phyloP scores from a whole-genome alignment of 192 early-diverging fungal genomes.

The Chytriomyces sp. region DNA sequence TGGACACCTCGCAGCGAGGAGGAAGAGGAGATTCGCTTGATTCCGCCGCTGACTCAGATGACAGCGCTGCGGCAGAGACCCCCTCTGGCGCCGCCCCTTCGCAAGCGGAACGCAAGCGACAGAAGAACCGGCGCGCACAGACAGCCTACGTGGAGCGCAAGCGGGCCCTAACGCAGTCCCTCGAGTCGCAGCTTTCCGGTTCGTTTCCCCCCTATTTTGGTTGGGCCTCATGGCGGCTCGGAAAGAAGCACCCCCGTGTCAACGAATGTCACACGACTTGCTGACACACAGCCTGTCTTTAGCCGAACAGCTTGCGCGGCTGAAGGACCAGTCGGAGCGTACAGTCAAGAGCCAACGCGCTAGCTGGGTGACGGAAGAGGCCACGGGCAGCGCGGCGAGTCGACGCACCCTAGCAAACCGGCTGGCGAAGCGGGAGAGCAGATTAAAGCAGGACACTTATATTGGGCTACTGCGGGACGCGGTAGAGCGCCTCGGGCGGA shows the following conservation, averaged over 20 bases:
- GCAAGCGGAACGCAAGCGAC: neutral
- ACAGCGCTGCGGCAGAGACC: neutral
- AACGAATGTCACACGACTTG: neutral
- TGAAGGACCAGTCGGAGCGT: neutral
- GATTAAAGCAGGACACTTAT: neutral
- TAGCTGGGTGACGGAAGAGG: neutral
- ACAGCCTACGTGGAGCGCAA: neutral
- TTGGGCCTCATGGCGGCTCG: neutral
- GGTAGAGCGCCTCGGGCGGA: constrained; percentile 36
- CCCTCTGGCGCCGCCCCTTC: neutral
- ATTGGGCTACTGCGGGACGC: constrained; percentile 38
- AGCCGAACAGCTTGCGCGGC: neutral
- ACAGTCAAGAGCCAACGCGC: neutral
- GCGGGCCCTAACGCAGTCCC: no score
- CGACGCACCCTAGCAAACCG: neutral
- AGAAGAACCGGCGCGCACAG: neutral
- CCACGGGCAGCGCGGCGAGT: neutral
- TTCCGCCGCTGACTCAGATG: neutral
- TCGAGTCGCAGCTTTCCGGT: no score
- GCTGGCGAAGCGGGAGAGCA: neutral
- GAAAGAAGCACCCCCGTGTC: neutral
- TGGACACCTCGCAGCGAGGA: no score
- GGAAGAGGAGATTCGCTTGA: neutral
- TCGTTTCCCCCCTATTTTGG: no score
- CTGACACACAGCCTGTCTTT: neutral